Percentiles rank a stretch among this genome's conserved stretches.
These are phyloP conservation scores for Sporothrix brunneoviolacea DNA, from an alignment of 2,329 filamentous ascomycete genomes.

Conservation along the genomic window DNA sequence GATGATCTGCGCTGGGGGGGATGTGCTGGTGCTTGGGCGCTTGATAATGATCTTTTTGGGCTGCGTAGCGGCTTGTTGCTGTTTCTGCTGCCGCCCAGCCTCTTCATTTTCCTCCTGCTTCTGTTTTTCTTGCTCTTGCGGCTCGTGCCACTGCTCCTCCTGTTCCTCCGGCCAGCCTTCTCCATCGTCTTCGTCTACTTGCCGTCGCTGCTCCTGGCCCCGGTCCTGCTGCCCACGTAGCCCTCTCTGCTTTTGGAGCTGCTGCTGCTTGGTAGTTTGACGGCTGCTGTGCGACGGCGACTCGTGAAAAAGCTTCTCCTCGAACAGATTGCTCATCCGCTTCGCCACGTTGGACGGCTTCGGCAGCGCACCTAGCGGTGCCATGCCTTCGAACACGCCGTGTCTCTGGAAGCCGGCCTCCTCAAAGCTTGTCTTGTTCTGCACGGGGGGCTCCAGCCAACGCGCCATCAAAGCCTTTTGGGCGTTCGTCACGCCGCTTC, in stretches of 20 bases:
- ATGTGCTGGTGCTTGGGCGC: conserved; percentile 25
- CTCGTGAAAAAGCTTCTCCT: conserved; percentile 14
- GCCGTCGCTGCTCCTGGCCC: not conserved
- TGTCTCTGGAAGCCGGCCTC: conserved; percentile 67
- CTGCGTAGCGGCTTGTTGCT: conserved; percentile 13
- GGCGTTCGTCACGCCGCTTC: conserved; percentile 25
- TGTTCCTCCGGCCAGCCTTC: not conserved
- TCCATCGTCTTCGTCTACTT: not conserved
- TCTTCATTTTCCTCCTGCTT: not conserved
- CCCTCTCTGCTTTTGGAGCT: not conserved
- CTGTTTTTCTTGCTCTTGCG: not conserved
- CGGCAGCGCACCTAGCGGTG: conserved; percentile 68
- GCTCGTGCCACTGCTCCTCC: not conserved
- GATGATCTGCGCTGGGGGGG: conserved; percentile 17
- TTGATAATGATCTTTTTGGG: conserved; percentile 43
- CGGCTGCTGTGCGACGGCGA: not conserved
- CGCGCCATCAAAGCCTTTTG: conserved; percentile 46
- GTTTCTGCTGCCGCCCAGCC: not conserved
- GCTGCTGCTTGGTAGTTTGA: conserved; percentile 3
- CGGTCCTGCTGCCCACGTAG: not conserved
- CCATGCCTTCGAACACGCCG: conserved; percentile 79
- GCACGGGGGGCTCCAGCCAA: conserved; percentile 54
- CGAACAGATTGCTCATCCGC: conserved; percentile 18
- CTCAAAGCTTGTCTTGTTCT: conserved; percentile 65
- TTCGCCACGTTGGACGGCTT: conserved; percentile 52